Conservation (phyloP, 352 stramenopile species). For the Phytophthora litchii region DNA sequence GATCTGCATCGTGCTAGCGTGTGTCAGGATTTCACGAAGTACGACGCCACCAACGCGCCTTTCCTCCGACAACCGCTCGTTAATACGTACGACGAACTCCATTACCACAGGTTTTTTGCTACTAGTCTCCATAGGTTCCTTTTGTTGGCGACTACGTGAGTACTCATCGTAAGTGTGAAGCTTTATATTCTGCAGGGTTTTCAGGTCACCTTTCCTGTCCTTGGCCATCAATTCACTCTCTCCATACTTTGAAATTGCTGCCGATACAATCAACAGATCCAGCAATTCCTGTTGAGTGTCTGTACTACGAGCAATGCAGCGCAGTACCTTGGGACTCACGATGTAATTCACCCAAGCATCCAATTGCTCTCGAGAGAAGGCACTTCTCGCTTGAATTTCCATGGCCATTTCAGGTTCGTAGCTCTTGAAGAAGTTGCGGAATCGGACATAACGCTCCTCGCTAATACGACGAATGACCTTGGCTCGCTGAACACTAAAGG, state of each 20-base stretch:
- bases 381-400: conserved; percentile 36
- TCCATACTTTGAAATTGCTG: conserved; percentile 46
- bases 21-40: conserved; percentile 37
- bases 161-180: conserved; percentile 39
- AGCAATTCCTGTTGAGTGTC: conserved; percentile 33
- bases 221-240: conserved; percentile 37
- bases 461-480: conserved; percentile 32
- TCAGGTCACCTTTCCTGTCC: conserved; percentile 40
- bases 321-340: conserved; percentile 38
- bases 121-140: conserved; percentile 12
- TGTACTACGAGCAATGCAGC: conserved; percentile 20
- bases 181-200: conserved; percentile 36
- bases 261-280: conserved; percentile 43
- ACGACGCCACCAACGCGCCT: conserved; percentile 38
- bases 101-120: conserved; percentile 25
- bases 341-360: conserved; percentile 44
- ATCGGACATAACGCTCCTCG: conserved; percentile 34
- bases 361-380: conserved; percentile 33
- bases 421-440: conserved; percentile 48
- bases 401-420: conserved; percentile 39
- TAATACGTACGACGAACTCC: conserved; percentile 48
- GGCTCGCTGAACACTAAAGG: conserved; percentile 30
- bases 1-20: conserved; percentile 30
- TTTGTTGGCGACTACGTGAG: conserved; percentile 18
- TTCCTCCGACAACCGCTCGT: conserved; percentile 36